phyloP scores from a whole-genome alignment of 257 asterid species.

The Solanum sejunctum region DNA sequence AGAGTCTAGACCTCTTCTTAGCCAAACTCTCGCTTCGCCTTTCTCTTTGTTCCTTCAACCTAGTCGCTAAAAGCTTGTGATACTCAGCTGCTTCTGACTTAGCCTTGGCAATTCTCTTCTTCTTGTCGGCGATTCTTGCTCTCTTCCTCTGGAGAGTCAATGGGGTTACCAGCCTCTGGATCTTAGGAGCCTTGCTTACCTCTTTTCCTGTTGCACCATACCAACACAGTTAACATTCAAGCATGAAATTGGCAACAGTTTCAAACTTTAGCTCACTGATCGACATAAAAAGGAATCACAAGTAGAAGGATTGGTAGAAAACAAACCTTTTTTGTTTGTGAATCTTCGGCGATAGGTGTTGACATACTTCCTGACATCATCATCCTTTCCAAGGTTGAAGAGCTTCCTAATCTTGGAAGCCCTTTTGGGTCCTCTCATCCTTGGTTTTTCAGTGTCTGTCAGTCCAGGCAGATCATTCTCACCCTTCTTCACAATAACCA shows the following conservation, averaged over 20 bases:
- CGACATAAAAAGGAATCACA: background rate
- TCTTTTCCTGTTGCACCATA: background rate
- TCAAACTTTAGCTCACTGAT: background rate
- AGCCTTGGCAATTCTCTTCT: background rate
- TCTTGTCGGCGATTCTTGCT: background rate
- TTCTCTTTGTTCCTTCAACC: conserved; percentile 1
- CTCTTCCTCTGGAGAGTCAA: conserved; percentile 2
- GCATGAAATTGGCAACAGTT: background rate
- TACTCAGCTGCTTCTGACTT: background rate
- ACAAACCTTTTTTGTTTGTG: background rate
- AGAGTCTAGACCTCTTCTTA: background rate
- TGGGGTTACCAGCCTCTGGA: conserved; percentile 1
- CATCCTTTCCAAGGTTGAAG: background rate
- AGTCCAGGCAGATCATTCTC: background rate
- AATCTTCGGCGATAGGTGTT: background rate
- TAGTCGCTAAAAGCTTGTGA: background rate
- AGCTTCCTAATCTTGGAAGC: conserved; percentile 3
- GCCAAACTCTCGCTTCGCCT: conserved; percentile 2
- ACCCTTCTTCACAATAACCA: conserved; percentile 1
- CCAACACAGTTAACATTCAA: background rate
- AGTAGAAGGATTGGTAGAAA: background rate
- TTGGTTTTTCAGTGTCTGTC: conserved; percentile 1
- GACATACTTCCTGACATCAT: background rate
- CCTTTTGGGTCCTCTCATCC: conserved; percentile 1
- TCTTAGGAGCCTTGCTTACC: background rate